phyloP scores from a whole-genome alignment of 1,284 basidiomycete species.

The Fomitopsis pinicola region DNA sequence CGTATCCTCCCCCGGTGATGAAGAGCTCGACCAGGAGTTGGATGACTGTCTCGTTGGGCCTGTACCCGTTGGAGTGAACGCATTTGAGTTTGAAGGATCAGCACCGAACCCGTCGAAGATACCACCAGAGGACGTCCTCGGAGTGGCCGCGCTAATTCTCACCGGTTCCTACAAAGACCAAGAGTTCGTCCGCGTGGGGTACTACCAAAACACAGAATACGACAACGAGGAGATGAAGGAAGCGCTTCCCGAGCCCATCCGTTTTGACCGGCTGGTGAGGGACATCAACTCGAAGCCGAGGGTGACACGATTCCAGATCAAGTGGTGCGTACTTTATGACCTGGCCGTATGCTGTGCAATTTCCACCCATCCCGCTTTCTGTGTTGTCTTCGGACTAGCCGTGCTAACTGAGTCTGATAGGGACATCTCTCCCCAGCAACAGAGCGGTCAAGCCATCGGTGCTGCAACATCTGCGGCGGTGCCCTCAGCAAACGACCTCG shows the following conservation, averaged over 20 bases:
- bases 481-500: slow-evolving; percentile 73
- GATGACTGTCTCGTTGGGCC: slow-evolving; percentile 96
- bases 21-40: slow-evolving; percentile 92
- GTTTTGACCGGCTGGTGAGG: slow-evolving; percentile 78
- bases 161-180: slow-evolving; percentile 91
- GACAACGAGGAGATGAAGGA: slow-evolving; percentile 89
- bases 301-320: slow-evolving; percentile 89
- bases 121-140: slow-evolving; percentile 80
- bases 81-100: slow-evolving; percentile 91
- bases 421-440: slow-evolving; percentile 63
- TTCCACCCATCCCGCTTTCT: neutral
- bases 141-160: slow-evolving; percentile 88
- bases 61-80: slow-evolving; percentile 91
- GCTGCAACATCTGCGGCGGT: slow-evolving; percentile 76
- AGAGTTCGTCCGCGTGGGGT: slow-evolving; percentile 98
- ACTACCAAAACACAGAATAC: slow-evolving; percentile 99
- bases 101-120: slow-evolving; percentile 72
- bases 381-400: neutral
- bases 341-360: neutral
- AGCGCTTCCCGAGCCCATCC: slow-evolving; percentile 63
- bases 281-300: slow-evolving; percentile 92
- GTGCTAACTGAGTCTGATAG: slow-evolving; percentile 30
- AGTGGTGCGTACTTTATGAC: slow-evolving; percentile 53
- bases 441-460: slow-evolving; percentile 42
- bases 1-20: slow-evolving; percentile 90